Conservation (phyloP, 2,329 filamentous ascomycete genomes). For the Rhytidhysteron rufulum region DNA sequence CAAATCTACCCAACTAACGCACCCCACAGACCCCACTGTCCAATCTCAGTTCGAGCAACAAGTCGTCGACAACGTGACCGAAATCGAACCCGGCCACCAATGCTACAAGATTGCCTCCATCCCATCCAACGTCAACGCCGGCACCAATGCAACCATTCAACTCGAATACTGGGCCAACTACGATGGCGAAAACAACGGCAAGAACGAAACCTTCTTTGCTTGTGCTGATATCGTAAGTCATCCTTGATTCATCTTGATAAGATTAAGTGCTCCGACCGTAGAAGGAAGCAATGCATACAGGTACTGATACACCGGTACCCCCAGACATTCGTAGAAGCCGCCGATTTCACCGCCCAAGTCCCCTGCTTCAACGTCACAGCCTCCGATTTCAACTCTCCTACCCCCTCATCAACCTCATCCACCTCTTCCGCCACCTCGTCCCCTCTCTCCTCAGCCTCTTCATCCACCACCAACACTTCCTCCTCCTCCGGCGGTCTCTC, state of each 20-base stretch:
- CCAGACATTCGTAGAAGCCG: constrained; percentile 38
- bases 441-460: not conserved
- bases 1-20: too few species aligned
- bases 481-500: constrained; percentile 24
- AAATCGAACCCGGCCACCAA: constrained; percentile 42
- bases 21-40: constrained; percentile 38
- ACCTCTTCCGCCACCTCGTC: constrained; percentile 6
- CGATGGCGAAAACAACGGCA: constrained; percentile 36
- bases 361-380: constrained; percentile 48
- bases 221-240: constrained; percentile 43
- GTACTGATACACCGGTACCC: constrained; percentile 1
- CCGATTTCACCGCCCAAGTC: constrained; percentile 38
- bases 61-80: constrained; percentile 33
- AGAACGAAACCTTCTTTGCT: constrained; percentile 43
- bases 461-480: constrained; percentile 4
- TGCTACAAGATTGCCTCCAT: constrained; percentile 40
- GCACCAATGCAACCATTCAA: constrained; percentile 45
- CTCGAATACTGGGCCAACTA: constrained; percentile 42
- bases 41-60: constrained; percentile 38
- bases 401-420: constrained; percentile 16
- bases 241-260: too few species aligned
- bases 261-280: too few species aligned
- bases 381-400: constrained; percentile 29
- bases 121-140: constrained; percentile 28
- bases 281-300: not conserved